Percentiles rank a stretch among this genome's conserved stretches.
Evolutionary conservation across 768 basidiomycete genomes (phyloP).

Genomic region (Russula compacta): DNA sequence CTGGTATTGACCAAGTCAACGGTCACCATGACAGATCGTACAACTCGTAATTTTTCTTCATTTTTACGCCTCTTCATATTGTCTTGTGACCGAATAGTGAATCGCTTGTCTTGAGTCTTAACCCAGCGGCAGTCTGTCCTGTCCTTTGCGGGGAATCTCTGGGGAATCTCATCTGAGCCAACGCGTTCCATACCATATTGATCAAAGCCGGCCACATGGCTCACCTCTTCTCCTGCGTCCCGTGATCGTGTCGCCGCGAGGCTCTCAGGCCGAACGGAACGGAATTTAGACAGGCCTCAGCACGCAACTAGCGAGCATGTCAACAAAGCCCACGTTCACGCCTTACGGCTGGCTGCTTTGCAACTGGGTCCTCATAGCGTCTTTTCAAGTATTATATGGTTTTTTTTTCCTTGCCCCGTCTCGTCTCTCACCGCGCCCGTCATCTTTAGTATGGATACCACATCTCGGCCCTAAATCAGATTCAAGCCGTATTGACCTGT

Average conservation of each 20-base stretch:
- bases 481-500: slow-evolving; percentile 73
- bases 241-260: background rate
- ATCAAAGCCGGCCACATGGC: no score
- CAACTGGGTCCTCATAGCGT: slow-evolving; percentile 55
- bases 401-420: background rate
- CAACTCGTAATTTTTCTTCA: no score
- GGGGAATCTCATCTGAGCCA: no score
- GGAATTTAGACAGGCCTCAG: no score
- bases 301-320: background rate
- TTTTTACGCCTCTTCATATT: no score
- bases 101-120: no score
- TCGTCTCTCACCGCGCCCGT: background rate
- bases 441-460: slow-evolving; percentile 75
- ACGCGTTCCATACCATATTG: no score
- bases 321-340: slow-evolving; percentile 45
- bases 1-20: background rate
- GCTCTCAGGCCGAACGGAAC: no score
- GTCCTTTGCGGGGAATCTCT: no score
- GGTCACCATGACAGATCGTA: background rate
- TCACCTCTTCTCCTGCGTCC: no score
- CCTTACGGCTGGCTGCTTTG: slow-evolving; percentile 55
- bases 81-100: no score
- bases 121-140: no score
- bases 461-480: slow-evolving; percentile 85
- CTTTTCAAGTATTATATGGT: slow-evolving; percentile 41